phyloP scores from a whole-genome alignment of 495 filamentous ascomycete genomes.

The Evansstolkia leycettana region DNA sequence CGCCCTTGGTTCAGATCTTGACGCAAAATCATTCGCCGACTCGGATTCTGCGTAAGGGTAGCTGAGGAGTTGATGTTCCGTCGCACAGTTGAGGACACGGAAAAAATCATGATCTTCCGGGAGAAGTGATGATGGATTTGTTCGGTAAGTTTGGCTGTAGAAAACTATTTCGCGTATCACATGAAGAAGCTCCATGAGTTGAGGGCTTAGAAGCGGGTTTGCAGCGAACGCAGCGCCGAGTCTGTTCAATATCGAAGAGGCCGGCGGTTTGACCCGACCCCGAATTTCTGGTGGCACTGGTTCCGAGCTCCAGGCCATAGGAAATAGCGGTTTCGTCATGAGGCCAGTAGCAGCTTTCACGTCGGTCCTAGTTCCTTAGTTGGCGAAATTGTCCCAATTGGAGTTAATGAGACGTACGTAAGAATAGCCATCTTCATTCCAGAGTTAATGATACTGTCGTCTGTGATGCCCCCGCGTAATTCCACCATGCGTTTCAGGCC shows the following conservation, averaged over 20 bases:
- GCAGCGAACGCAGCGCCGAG: slow-evolving; percentile 15
- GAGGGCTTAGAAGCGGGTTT: slow-evolving; percentile 13
- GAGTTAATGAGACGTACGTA: slow-evolving; percentile 8
- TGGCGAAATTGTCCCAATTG: not conserved
- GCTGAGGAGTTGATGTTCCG: slow-evolving; percentile 24
- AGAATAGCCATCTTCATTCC: slow-evolving; percentile 18
- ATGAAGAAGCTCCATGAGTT: slow-evolving; percentile 12
- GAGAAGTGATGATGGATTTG: slow-evolving; percentile 5
- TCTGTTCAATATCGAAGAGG: slow-evolving; percentile 12
- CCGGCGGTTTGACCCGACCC: slow-evolving; percentile 14
- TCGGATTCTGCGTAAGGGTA: slow-evolving; percentile 15
- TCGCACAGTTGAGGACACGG: slow-evolving; percentile 16
- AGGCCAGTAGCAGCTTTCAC: slow-evolving; percentile 23
- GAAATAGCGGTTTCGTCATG: slow-evolving; percentile 24
- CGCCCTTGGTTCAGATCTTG: slow-evolving; percentile 1
- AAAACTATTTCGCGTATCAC: slow-evolving; percentile 17
- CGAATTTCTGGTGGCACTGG: slow-evolving; percentile 14
- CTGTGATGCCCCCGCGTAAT: slow-evolving; percentile 19
- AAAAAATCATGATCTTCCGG: slow-evolving; percentile 17
- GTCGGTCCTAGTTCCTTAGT: slow-evolving; percentile 11
- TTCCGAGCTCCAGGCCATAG: slow-evolving; percentile 18
- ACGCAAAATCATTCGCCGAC: not conserved
- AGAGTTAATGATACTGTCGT: slow-evolving; percentile 16
- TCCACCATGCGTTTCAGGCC: slow-evolving; percentile 24
- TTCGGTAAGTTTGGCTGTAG: slow-evolving; percentile 10